Conservation (phyloP, 768 basidiomycete genomes). For the Russula griseocarnosa region DNA sequence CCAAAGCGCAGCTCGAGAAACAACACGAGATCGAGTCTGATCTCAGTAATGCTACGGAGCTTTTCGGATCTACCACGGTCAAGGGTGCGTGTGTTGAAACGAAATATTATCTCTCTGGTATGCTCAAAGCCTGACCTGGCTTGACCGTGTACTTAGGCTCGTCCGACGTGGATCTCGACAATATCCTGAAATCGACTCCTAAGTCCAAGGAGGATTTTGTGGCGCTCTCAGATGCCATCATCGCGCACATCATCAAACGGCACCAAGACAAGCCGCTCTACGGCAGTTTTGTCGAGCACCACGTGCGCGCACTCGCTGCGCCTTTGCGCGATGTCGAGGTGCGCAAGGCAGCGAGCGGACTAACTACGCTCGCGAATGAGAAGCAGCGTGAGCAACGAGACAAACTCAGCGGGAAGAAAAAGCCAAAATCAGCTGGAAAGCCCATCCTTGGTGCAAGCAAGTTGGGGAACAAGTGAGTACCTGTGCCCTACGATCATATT, state of each 20-base stretch:
- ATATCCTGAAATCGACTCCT: slow-evolving; percentile 72
- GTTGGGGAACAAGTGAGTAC: slow-evolving; percentile 53
- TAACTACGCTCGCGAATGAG: slow-evolving; percentile 89
- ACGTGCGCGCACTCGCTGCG: slow-evolving; percentile 67
- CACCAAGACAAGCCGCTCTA: slow-evolving; percentile 84
- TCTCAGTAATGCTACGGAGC: slow-evolving; percentile 73
- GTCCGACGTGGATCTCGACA: slow-evolving; percentile 63
- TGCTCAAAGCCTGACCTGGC: neutral
- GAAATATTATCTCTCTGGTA: neutral
- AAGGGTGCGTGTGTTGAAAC: slow-evolving; percentile 46
- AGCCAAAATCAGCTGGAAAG: slow-evolving; percentile 64
- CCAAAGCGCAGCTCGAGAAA: slow-evolving; percentile 70
- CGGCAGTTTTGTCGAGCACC: slow-evolving; percentile 76
- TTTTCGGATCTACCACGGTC: slow-evolving; percentile 68
- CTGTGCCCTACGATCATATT: neutral
- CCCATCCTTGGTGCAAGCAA: slow-evolving; percentile 76
- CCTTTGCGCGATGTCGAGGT: slow-evolving; percentile 89
- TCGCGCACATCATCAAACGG: slow-evolving; percentile 69
- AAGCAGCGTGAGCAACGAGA: slow-evolving; percentile 91
- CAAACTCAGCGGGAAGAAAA: slow-evolving; percentile 86
- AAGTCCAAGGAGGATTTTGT: slow-evolving; percentile 88
- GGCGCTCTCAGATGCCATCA: slow-evolving; percentile 65
- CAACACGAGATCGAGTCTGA: slow-evolving; percentile 85
- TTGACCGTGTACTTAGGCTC: slow-evolving; percentile 45
- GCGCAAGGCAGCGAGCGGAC: slow-evolving; percentile 76